Evolutionary conservation across 352 stramenopile species (phyloP), one percentile per base, ranked within the genome.

Genomic region (Globisporangium takayamanum): DNA sequence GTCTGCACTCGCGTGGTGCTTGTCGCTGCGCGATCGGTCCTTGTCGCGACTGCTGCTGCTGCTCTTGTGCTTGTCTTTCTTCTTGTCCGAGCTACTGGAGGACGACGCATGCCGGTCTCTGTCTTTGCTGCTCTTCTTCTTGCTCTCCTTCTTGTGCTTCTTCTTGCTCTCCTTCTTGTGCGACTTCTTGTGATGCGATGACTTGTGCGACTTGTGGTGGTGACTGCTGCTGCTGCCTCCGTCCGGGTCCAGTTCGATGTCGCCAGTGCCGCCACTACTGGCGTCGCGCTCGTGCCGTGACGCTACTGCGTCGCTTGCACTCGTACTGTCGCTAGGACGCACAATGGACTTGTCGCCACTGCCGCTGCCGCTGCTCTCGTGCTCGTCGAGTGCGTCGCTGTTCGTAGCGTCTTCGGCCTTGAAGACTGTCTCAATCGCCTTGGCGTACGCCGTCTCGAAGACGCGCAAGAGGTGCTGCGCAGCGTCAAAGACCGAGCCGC

Each of bases 381-480:
- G 33, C 33, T 60, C 50, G 37, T 57, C 26, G 26, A 58, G 11
- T 18, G 20, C 42, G 10, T 55, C 53, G 37, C 63, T 55, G 51
- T 30, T 53, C 0, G 41, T 20, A 2, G 33, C 50, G 22, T 47
- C 58, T 39, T 53, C 50, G 28, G 66, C 60, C 6, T 60, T 59
- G 45, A 89, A 79, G 20, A 87, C 75, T 42, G 66, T 86, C 36
- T 89, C 81, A 42, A 87, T 79, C 20, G 78, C 54, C 62, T 91
- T 92, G 10, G 77, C 66, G 65, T 92, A 94, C 15, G 81, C 82
- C 7, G 74, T 92, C 62, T 94, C 84, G 53, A 94, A 94, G 11
- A 91, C 80, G 1, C 79, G 67, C 58, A 90, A 58, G n/a, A 92
- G 51, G 57, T 92, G 79, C 69, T 92, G 80, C 48, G 83, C 83